Evolutionary conservation across 257 asterid species (phyloP).

Genomic region (Plectranthus barbatus): DNA sequence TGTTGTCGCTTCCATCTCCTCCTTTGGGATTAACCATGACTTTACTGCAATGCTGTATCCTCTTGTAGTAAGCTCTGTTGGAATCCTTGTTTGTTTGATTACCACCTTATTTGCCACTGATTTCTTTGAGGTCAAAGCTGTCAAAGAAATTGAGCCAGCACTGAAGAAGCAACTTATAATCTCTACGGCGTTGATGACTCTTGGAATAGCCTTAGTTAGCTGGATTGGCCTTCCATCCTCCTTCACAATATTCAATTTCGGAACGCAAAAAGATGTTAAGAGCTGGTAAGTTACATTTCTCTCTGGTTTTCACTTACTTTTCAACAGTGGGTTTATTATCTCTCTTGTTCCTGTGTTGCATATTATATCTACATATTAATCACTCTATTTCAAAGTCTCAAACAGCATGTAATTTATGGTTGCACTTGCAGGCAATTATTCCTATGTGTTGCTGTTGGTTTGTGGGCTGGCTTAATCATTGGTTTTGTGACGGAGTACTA

Average conservation of each 20-base stretch:
- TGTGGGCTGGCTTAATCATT: slow-evolving; percentile 58
- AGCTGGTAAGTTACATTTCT: too few relatives aligned
- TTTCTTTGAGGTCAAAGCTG: too few relatives aligned
- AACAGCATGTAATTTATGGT: neutral
- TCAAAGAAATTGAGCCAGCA: too few relatives aligned
- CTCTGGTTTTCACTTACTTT: too few relatives aligned
- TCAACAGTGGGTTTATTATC: too few relatives aligned
- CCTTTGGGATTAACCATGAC: slow-evolving; percentile 44
- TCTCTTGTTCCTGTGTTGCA: too few relatives aligned
- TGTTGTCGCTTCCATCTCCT: slow-evolving; percentile 50
- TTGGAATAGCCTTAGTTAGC: neutral
- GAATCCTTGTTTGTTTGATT: too few relatives aligned
- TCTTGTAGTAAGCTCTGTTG: too few relatives aligned
- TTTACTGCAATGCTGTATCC: slow-evolving; percentile 44
- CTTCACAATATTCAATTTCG: slow-evolving; percentile 45
- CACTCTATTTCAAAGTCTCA: slow-evolving; percentile 1
- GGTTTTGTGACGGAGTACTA: slow-evolving; percentile 50
- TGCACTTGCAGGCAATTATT: slow-evolving; percentile 41
- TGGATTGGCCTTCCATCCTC: slow-evolving; percentile 38
- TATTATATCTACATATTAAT: too few relatives aligned
- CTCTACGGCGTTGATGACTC: too few relatives aligned
- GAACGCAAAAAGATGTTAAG: neutral
- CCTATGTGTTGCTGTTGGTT: slow-evolving; percentile 47
- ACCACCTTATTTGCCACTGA: too few relatives aligned
- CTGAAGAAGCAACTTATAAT: too few relatives aligned